Evolutionary conservation across 1,139 yeast genomes (phyloP), one percentile per base, ranked within the genome.

Genomic region (Candida dubliniensis): DNA sequence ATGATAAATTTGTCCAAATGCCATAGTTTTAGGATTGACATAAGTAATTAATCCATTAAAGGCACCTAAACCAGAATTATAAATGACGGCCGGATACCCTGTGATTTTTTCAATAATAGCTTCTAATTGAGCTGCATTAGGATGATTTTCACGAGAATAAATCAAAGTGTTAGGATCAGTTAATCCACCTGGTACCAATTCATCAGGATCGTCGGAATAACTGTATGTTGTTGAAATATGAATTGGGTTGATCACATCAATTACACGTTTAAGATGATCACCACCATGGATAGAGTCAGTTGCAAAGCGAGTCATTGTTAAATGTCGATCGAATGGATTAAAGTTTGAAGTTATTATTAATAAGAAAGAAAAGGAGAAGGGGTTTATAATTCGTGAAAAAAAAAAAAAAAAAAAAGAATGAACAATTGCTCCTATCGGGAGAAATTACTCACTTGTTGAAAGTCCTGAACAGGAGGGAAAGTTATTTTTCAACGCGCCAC

Each of bases 1-100:
- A 58, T 87, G 96, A 62, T 91, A 91, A 4, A 91, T 88, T 35
- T 84, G 79, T 10, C 88, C 96, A 53, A 88, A 77, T 30, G 88
- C 84, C 14, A 91, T 66, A 24, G 76, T 74, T 56, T 84, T 86
- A 2, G 98, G 98, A 55, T 86, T 84, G 52, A 71, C 76, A 53
- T 82, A 75, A 31, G 84, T 77, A 60, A 91, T 66, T 11, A 87
- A 81, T 2, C 91, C 97, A 55, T 76, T 79, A 61, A 87, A 88
- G 0, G 97, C 95, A 43, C 88, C 73, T 35, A 89, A 65, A 0
- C 98, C 98, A 0, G 91, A 83, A 35, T 82, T 77, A 60, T 89
- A 91, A 1, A 61, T 63, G 1, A 82, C 74, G 1, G 85, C 82
- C 47, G 83, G 74, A 11, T 77, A 77, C 8, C 73, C 81, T 3